phyloP scores from a whole-genome alignment of 139 green algal genomes.

The Gonium pectorale region DNA sequence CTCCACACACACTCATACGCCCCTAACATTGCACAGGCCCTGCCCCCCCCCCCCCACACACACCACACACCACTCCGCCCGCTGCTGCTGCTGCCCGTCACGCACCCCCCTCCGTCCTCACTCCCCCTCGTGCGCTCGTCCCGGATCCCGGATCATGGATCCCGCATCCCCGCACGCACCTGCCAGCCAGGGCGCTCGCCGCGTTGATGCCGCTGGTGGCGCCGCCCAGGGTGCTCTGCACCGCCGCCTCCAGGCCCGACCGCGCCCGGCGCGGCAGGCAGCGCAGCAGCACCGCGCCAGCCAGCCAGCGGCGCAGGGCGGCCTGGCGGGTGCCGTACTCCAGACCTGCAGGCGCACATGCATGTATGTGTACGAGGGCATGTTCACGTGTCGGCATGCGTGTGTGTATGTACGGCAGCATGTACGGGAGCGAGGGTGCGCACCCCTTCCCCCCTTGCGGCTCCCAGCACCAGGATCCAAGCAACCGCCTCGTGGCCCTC shows the following conservation, averaged over 20 bases:
- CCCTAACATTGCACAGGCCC: no score
- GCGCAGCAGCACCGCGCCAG: not conserved
- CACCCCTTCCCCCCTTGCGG: no score
- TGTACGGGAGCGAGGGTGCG: not conserved
- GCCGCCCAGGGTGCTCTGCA: not conserved
- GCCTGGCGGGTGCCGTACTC: slow-evolving; percentile 55
- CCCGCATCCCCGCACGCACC: no score
- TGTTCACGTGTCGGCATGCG: not conserved
- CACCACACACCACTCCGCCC: no score
- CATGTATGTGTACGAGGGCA: not conserved
- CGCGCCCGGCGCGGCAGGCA: not conserved
- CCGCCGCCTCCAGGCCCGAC: not conserved
- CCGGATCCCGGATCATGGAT: no score
- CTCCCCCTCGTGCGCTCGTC: no score
- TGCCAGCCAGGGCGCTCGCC: not conserved
- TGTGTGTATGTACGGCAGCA: not conserved
- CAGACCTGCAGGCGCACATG: slow-evolving; percentile 24
- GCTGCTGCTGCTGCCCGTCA: no score
- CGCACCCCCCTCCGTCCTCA: no score
- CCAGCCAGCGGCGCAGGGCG: not conserved
- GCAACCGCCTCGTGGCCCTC: not conserved
- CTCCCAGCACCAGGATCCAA: no score
- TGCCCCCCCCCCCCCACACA: no score
- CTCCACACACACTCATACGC: no score
- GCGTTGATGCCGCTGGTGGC: not conserved